Base-by-base conservation (phyloP, 805 yeast genomes). In the Myxozyma kluyveri region DNA sequence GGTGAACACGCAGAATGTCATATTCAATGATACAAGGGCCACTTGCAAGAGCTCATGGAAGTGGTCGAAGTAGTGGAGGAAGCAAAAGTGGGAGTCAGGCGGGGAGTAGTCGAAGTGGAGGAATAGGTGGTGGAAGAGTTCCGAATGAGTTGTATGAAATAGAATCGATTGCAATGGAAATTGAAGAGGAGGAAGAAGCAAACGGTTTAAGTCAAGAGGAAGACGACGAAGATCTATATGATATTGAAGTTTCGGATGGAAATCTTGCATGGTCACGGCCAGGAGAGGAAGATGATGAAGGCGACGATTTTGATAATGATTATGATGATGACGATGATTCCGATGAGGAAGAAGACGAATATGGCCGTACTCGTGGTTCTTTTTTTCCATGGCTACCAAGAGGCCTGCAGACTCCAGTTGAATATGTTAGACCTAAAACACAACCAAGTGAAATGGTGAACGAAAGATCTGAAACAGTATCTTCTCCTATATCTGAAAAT, bases 161-260 rank as follows among this genome's bases (percentile, higher is more conserved):
- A n/a, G 66, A 62, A 38, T 27, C 47, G 4, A 44, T 61, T 10
- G 62, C 61, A 2, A 22, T 23, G 14, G 48, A 50, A 6, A 22
- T 50, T 12, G 64, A 60, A 6, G 42, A 90, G 86, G 22, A 85
- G 81, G 64, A 56, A 4, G 42, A 90, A 86, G 21, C 84, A 82
- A 64, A 56, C 3, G 67, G 73, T 75, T 37, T 89, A 86, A 19
- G 84, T 81, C 69, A 71, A 82, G 64, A 53, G 3, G 58, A 60
- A 19, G 50, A 42, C 14, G 61, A 54, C 3, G 73, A 74, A 2
- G 83, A 80, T 52, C 60, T 80, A 6, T 62, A 79, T 5, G 60
- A 56, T 17, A 21, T 52, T 17, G 60, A 53, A 32, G 31, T 56
- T 9, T 33, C 60, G 1, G 60, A 56, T 14, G 39, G 46, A 2